Evolutionary conservation across 306 rosid species (phyloP).

Genomic region (Sphenostylis stenocarpa): DNA sequence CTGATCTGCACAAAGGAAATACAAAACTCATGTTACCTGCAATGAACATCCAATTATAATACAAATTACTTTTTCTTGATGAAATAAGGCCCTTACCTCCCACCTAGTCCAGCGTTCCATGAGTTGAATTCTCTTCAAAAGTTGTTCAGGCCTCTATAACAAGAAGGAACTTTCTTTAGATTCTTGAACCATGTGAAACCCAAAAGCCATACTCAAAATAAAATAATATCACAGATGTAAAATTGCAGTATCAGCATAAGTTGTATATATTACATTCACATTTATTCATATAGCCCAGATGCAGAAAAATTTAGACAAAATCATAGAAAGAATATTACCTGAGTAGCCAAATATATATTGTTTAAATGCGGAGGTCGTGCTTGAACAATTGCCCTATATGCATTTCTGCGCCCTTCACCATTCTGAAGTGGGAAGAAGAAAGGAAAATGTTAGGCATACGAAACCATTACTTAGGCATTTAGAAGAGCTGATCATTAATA

Average conservation of each 20-base stretch:
- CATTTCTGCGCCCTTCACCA: constrained; percentile 86
- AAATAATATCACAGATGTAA: background rate
- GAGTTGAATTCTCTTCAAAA: constrained; percentile 93
- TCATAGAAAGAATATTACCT: constrained; percentile 54
- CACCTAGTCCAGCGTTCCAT: constrained; percentile 99
- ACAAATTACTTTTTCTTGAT: constrained; percentile 2
- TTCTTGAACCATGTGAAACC: constrained; percentile 22
- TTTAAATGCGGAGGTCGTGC: constrained; percentile 86
- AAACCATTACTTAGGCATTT: constrained; percentile 3
- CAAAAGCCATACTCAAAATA: background rate
- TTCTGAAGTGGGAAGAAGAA: constrained; percentile 50
- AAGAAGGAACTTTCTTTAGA: constrained; percentile 31
- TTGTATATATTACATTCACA: background rate
- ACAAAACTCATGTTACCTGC: constrained; percentile 8
- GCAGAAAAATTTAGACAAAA: background rate
- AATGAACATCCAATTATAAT: constrained; percentile 18
- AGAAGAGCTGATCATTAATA: constrained; percentile 16
- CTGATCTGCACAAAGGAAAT: constrained; percentile 71
- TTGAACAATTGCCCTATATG: constrained; percentile 95
- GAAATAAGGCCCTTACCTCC: constrained; percentile 70
- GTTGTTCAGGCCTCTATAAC: constrained; percentile 95
- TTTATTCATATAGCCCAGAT: background rate
- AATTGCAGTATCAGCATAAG: constrained; percentile 6
- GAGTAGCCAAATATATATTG: constrained; percentile 94
- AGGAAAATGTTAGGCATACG: constrained; percentile 8